phyloP scores from a whole-genome alignment of 352 stramenopile genomes.

The Globisporangium cystogenes region DNA sequence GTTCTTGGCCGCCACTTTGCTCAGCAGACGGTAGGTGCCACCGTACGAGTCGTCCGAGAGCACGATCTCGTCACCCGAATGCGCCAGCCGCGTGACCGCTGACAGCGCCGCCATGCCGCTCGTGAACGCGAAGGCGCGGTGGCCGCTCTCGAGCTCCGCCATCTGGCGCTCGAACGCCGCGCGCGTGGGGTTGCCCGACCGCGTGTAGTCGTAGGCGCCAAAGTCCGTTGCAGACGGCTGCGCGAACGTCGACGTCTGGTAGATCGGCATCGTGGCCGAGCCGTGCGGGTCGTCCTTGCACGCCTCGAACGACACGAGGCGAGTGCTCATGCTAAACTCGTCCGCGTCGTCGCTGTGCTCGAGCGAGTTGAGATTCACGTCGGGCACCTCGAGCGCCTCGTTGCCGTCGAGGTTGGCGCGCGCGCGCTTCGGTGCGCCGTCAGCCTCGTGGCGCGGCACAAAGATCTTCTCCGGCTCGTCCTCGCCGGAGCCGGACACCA shows the following conservation, averaged over 20 bases:
- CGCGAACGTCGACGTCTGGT: conserved; percentile 89
- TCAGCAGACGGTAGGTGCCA: conserved; percentile 92
- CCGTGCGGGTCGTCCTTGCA: conserved; percentile 89
- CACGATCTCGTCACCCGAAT: conserved; percentile 90
- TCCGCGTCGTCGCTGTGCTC: conserved; percentile 28
- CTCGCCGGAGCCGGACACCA: conserved; percentile 63
- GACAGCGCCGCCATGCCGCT: conserved; percentile 96
- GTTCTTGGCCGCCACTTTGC: conserved; percentile 83
- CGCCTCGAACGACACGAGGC: conserved; percentile 71
- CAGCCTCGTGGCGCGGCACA: conserved; percentile 59
- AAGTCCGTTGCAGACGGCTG: conserved; percentile 87
- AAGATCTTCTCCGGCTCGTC: conserved; percentile 74
- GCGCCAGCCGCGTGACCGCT: conserved; percentile 88
- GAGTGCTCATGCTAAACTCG: conserved; percentile 67
- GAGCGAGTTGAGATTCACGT: conserved; percentile 26
- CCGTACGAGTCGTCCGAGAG: conserved; percentile 96
- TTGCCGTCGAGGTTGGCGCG: conserved; percentile 76
- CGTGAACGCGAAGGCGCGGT: conserved; percentile 87
- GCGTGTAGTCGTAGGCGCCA: conserved; percentile 92
- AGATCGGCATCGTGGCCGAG: conserved; percentile 89
- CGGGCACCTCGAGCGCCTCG: conserved; percentile 39
- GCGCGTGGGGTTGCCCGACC: conserved; percentile 92
- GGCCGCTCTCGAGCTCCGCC: conserved; percentile 70
- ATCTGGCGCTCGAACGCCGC: conserved; percentile 91
- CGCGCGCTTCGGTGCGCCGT: conserved; percentile 33